Conservation (phyloP, 257 asterid species). For the Jacaranda mimosifolia region DNA sequence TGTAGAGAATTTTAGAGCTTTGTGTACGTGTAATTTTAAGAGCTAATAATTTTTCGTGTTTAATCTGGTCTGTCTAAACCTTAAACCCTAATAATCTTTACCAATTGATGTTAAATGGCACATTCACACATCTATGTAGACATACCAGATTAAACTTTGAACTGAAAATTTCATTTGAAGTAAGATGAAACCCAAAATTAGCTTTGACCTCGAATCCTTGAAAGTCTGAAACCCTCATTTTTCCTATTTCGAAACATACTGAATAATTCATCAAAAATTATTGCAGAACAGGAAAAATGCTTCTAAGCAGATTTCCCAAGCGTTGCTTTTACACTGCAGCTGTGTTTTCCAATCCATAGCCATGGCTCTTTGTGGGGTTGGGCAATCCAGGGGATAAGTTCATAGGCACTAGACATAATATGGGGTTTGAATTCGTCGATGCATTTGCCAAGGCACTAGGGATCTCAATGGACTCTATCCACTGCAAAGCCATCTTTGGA, state of each 20-base stretch:
- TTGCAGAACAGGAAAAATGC: constrained; percentile 51
- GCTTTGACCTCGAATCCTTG: neutral
- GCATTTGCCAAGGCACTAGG: constrained; percentile 74
- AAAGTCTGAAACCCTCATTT: neutral
- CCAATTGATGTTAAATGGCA: neutral
- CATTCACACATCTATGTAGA: neutral
- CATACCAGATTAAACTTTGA: neutral
- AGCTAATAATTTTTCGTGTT: constrained; percentile 10
- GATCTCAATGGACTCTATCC: constrained; percentile 72
- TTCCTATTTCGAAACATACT: neutral
- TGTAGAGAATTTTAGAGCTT: constrained; percentile 96
- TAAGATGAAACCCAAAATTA: neutral
- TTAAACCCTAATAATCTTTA: neutral
- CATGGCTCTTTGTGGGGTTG: constrained; percentile 95
- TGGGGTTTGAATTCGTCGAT: constrained; percentile 88
- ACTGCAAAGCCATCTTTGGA: constrained; percentile 91
- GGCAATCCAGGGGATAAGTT: constrained; percentile 94
- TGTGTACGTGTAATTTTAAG: constrained; percentile 88
- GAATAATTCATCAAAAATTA: neutral
- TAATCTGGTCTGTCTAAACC: no score
- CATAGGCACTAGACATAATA: constrained; percentile 83
- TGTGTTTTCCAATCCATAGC: constrained; percentile 45
- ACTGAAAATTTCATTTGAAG: neutral
- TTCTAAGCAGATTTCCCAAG: constrained; percentile 47
- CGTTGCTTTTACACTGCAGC: constrained; percentile 53